These are phyloP conservation scores for Chimonanthus praecox DNA, from an alignment of 164 flowering plant species.

Conservation along the genomic window DNA sequence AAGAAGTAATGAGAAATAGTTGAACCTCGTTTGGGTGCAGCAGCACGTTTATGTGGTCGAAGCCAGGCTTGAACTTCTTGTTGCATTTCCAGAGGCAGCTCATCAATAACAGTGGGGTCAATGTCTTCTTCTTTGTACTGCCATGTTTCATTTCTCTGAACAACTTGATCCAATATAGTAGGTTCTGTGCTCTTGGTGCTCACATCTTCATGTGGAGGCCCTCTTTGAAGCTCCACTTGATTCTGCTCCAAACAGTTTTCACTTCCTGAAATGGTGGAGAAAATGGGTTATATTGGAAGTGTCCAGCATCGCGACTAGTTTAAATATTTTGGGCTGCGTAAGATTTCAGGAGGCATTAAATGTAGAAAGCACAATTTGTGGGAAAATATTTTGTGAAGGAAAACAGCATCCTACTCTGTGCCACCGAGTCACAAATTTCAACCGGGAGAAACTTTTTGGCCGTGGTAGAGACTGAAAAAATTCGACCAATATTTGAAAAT, in stretches of 20 bases:
- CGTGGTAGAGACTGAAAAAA: too few relatives aligned
- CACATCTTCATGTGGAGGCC: slow-evolving; percentile 5
- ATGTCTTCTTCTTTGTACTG: slow-evolving; percentile 59
- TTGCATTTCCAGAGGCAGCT: slow-evolving; percentile 77
- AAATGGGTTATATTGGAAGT: too few relatives aligned
- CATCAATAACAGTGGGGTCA: slow-evolving; percentile 67
- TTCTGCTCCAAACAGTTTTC: slow-evolving; percentile 18
- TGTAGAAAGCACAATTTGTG: too few relatives aligned
- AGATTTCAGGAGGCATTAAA: too few relatives aligned
- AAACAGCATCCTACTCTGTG: too few relatives aligned
- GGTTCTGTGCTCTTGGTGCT: slow-evolving; percentile 1
- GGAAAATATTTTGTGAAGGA: too few relatives aligned
- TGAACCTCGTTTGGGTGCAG: slow-evolving; percentile 38
- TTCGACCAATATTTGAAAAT: too few relatives aligned
- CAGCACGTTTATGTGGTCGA: slow-evolving; percentile 55
- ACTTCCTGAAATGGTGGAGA: slow-evolving; percentile 17
- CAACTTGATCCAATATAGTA: slow-evolving; percentile 12
- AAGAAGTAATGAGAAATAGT: slow-evolving; percentile 62
- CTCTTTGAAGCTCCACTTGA: slow-evolving; percentile 16
- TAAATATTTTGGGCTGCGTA: too few relatives aligned
- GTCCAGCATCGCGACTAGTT: too few relatives aligned
- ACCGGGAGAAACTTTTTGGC: too few relatives aligned
- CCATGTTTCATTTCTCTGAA: slow-evolving; percentile 37
- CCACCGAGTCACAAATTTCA: too few relatives aligned
- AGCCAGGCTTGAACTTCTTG: slow-evolving; percentile 59